Evolutionary conservation across 148 eudicot genomes (phyloP).

Genomic region (Polygonum maritimum): DNA sequence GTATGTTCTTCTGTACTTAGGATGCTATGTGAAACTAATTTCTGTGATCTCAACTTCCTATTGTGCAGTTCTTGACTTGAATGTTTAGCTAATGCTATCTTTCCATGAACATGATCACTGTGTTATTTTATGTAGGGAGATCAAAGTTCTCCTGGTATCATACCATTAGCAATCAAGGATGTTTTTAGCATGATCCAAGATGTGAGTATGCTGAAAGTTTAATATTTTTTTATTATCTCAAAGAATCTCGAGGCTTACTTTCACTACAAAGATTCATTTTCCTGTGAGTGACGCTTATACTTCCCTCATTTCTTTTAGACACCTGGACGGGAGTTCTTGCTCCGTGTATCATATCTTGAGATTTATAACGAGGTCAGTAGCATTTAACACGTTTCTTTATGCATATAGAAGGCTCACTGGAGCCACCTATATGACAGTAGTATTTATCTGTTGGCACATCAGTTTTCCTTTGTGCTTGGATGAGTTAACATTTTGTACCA

Average conservation of each 20-base stretch:
- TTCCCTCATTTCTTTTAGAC: conserved; percentile 43
- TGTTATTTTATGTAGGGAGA: conserved; percentile 55
- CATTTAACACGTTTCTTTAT: background rate
- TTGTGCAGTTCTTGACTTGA: background rate
- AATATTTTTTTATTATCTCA: background rate
- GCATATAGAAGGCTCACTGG: background rate
- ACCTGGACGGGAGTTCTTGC: conserved; percentile 88
- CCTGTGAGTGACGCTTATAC: background rate
- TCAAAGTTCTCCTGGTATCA: conserved; percentile 78
- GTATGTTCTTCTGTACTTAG: background rate
- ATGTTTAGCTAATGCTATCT: background rate
- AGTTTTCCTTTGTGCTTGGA: background rate
- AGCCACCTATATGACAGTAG: background rate
- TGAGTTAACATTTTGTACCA: background rate
- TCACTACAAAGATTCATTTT: background rate
- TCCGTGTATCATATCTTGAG: conserved; percentile 95
- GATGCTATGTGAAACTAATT: background rate
- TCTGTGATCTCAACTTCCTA: background rate
- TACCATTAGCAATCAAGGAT: conserved; percentile 97
- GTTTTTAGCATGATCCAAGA: conserved; percentile 98
- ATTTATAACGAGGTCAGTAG: conserved; percentile 87
- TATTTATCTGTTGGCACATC: background rate
- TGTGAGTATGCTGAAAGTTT: conserved; percentile 38
- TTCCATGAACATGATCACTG: background rate
- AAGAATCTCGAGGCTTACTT: background rate